Base-by-base conservation (phyloP, 139 green algal species). In the Zygnema circumcarinatum region DNA sequence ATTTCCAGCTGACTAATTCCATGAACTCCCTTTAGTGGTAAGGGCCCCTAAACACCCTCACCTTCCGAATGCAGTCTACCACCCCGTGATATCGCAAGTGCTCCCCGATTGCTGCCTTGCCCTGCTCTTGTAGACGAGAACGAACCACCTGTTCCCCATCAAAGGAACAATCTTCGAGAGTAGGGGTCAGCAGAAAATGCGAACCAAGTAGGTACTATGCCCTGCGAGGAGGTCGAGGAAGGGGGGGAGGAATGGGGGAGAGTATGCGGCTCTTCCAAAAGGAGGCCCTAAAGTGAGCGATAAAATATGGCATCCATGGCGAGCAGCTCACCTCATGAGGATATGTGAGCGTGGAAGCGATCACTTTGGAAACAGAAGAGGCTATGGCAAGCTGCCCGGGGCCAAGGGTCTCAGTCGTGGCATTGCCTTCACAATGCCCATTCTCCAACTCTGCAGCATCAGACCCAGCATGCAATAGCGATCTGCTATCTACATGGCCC, bases 331-430 rank as follows among this genome's bases (percentile, higher is more conserved):
- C 97, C 93, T 99, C 97, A 85, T 99, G 97, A 0, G 97, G 97
- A 90, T 99, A 99, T 0, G 97, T 99, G 22, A 93, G 93, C 0
- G 96, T 98, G 25, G 94, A 97, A 0, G 97, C 97, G 1, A 99
- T 93, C 93, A 98, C 96, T 89, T 99, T 99, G 32, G 94, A 95
- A 1, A 96, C 76, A 1, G 95, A 94, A 1, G 93, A 96, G 0
- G 96, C 94, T 0, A 93, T 62, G 20, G 98, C 93, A 35, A 99
- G 94, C 91, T 98, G 94, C 0, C 54, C 42, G 0, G 92, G 79
- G 11, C 31, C 40, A 20, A 93, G 80, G 3, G 53, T 86, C 31
- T 86, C 80, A 20, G 38, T 16, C 11, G 69, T 41, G 3, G 11
- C 7, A 16, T 78, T 41, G 47, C 47, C 47, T 62, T 62, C 47